A percentile compares a stretch with the other conserved stretches of the same genome.
phyloP scores from a whole-genome alignment of 768 basidiomycete genomes.

The Suillus spraguei region DNA sequence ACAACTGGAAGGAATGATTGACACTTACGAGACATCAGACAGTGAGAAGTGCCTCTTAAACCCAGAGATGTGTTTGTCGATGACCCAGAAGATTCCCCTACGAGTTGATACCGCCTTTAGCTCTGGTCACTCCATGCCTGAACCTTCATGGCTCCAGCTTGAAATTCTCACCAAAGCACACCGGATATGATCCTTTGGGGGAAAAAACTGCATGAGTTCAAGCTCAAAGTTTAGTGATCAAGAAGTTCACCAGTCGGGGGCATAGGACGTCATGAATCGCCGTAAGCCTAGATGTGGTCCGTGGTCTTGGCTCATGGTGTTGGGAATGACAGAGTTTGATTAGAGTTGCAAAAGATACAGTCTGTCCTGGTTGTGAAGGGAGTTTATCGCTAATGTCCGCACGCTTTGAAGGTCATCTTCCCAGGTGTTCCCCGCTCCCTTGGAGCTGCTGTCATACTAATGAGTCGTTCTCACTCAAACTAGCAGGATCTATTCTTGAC shows the following conservation, averaged over 20 bases:
- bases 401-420: no score
- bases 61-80: slow-evolving; percentile 58
- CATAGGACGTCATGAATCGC: slow-evolving; percentile 50
- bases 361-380: neutral
- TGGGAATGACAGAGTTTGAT: neutral
- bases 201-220: slow-evolving; percentile 4
- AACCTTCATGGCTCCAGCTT: neutral
- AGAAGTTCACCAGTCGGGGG: slow-evolving; percentile 68
- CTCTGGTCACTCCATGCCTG: no score
- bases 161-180: slow-evolving; percentile 53
- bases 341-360: neutral
- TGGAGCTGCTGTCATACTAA: no score
- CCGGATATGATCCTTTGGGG: slow-evolving; percentile 63
- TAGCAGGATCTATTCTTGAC: no score
- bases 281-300: slow-evolving; percentile 21
- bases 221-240: neutral
- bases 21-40: slow-evolving; percentile 68
- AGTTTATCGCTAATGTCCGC: no score
- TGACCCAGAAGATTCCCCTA: slow-evolving; percentile 58
- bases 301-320: neutral
- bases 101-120: neutral
- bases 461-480: no score
- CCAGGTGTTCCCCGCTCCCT: no score
- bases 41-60: slow-evolving; percentile 82
- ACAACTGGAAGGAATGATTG: neutral